Evolutionary conservation across 495 filamentous ascomycete species (phyloP), one percentile per base, ranked within the genome.

Genomic region (Massariosphaeria phaeospora): DNA sequence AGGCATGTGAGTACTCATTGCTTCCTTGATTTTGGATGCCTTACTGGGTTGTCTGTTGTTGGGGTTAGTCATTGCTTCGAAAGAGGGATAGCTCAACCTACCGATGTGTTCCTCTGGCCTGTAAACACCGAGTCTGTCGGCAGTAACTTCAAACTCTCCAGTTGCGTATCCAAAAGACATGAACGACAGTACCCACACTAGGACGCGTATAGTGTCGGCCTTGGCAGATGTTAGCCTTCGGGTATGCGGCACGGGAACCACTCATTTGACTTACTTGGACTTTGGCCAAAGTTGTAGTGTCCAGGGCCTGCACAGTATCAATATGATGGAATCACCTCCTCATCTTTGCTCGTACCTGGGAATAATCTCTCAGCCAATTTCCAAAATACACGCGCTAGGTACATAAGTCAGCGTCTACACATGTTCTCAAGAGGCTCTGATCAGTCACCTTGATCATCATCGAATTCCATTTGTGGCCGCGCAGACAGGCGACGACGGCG

Each of bases 91-190:
- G n/a, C n/a, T n/a, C 2, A 86, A 87, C 66, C 95, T 96, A 61
- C 84, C 83, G 59, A 98, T 96, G 67, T 96, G 91, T 66, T 98
- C 93, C 64, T 98, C 93, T 0, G 93, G 90, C 11, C 93, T 79
- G 65, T 98, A 98, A 52, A 89, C 85, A 7, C 93, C 93, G 7
- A 98, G 77, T 8, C 93, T 76, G 34, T 96, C 91, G 3, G 85
- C 78, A 3, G 93, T 98, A 40, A 98, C 93, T 66, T 98, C 93
- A 65, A 96, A 98, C 67, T 98, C 93, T 13, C 76, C 86, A 0
- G 93, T 97, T n/a, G 90, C 93, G 74, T 95, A 98, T 18, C 93
- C 93, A 70, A 96, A 93, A 45, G 82, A 84, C 73, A 96, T 81
- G 70, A 96, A 95, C 1, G 87, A 87, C 23, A 96, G 78, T 49